Percentiles rank a stretch among this genome's conserved stretches.
Evolutionary conservation across 345 rosid genomes (phyloP).

Genomic region (Limnanthes douglasii): DNA sequence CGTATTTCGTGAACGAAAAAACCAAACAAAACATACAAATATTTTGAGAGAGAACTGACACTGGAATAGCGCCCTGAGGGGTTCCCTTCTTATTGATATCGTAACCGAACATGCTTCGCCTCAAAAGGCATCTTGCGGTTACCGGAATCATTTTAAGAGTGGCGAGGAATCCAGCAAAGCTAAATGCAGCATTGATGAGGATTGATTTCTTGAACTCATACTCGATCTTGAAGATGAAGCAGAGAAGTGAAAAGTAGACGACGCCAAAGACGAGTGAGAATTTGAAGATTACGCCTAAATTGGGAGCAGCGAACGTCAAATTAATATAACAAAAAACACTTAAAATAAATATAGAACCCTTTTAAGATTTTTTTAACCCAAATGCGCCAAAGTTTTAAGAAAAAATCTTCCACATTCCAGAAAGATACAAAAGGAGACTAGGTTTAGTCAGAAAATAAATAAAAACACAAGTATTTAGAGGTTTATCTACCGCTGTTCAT

Average conservation of each 20-base stretch:
- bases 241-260: slow-evolving; percentile 53
- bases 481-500: too few relatives aligned
- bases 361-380: too few relatives aligned
- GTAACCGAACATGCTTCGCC: slow-evolving; percentile 73
- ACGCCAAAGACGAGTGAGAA: slow-evolving; percentile 35
- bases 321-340: too few relatives aligned
- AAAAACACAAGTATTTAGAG: too few relatives aligned
- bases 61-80: slow-evolving; percentile 67
- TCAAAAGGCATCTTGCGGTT: slow-evolving; percentile 63
- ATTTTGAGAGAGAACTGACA: slow-evolving; percentile 38
- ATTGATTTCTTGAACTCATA: slow-evolving; percentile 44
- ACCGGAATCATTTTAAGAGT: slow-evolving; percentile 68
- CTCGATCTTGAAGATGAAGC: slow-evolving; percentile 43
- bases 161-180: slow-evolving; percentile 54
- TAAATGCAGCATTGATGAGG: slow-evolving; percentile 64
- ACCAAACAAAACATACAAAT: not conserved
- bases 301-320: slow-evolving; percentile 71
- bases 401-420: too few relatives aligned
- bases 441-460: too few relatives aligned
- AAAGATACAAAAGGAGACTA: too few relatives aligned
- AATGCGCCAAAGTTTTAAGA: too few relatives aligned
- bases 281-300: slow-evolving; percentile 33
- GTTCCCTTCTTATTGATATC: slow-evolving; percentile 89
- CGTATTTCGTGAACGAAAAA: not conserved
- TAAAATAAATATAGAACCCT: too few relatives aligned